Evolutionary conservation across 1,284 basidiomycete genomes (phyloP).

Genomic region (Fomitopsis schrenkii): DNA sequence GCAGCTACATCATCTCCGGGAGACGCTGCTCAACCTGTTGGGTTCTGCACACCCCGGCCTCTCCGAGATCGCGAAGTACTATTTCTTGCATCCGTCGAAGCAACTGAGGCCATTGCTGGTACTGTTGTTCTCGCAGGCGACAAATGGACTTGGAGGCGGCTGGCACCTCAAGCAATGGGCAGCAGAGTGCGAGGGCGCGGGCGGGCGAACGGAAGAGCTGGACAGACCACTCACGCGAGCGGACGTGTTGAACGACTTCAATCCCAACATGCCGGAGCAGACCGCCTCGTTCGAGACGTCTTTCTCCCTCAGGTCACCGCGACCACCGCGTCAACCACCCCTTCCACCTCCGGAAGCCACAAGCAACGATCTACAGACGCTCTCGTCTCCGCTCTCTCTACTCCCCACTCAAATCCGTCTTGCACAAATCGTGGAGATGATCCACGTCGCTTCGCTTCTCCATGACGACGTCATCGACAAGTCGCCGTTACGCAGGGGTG

Average conservation of each 20-base stretch:
- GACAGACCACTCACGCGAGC: constrained; percentile 69
- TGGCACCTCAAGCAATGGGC: constrained; percentile 46
- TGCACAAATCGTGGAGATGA: constrained; percentile 98
- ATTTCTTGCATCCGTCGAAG: constrained; percentile 87
- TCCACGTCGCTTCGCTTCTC: constrained; percentile 93
- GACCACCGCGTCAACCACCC: constrained; percentile 35
- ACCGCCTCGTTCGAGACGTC: constrained; percentile 49
- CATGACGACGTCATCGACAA: constrained; percentile 96
- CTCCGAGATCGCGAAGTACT: constrained; percentile 88
- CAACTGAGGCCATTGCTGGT: constrained; percentile 91
- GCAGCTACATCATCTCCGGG: constrained; percentile 75
- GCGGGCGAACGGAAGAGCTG: constrained; percentile 45
- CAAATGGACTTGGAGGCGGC: constrained; percentile 70
- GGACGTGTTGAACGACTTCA: constrained; percentile 82
- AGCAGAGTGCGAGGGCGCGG: constrained; percentile 39
- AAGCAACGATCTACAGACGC: constrained; percentile 20
- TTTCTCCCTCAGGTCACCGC: constrained; percentile 41
- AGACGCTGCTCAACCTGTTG: constrained; percentile 75
- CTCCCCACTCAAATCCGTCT: constrained; percentile 90
- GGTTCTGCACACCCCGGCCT: constrained; percentile 89
- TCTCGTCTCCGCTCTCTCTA: constrained; percentile 33
- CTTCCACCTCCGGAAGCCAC: constrained; percentile 34
- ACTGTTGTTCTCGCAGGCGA: constrained; percentile 87
- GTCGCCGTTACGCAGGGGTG: constrained; percentile 78
- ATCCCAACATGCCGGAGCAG: constrained; percentile 74